A percentile compares a stretch with the other conserved stretches of the same genome.
Conservation (phyloP, 202 grass and related monocot species). For the Dendrocalamus latiflorus region DNA sequence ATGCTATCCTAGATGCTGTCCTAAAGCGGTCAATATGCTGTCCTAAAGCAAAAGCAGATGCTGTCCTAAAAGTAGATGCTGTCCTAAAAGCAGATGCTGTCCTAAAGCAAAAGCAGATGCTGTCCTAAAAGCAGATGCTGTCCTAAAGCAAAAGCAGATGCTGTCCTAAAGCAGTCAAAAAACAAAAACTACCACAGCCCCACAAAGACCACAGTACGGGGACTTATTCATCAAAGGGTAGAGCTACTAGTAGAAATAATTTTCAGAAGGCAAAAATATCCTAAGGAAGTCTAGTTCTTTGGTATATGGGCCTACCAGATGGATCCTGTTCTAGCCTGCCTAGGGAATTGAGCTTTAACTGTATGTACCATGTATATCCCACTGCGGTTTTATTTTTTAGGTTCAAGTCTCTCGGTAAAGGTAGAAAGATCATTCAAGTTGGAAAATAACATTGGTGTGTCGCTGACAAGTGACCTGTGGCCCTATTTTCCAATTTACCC, state of each 20-base stretch:
- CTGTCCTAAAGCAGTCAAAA: too few relatives aligned
- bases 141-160: too few relatives aligned
- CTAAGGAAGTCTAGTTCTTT: neutral
- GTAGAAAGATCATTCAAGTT: neutral
- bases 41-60: too few relatives aligned
- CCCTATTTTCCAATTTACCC: neutral
- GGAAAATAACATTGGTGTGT: neutral
- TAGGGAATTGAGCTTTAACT: neutral
- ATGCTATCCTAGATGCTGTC: too few relatives aligned
- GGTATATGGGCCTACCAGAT: neutral
- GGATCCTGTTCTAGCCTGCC: neutral
- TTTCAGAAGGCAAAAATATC: neutral
- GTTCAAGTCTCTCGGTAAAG: neutral
- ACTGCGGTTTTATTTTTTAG: neutral
- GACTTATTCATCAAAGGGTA: too few relatives aligned
- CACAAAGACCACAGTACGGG: too few relatives aligned
- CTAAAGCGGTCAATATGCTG: too few relatives aligned
- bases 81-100: too few relatives aligned
- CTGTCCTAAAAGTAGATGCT: too few relatives aligned
- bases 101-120: too few relatives aligned
- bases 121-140: too few relatives aligned
- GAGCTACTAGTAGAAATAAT: neutral
- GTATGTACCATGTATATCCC: neutral
- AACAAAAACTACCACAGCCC: too few relatives aligned
- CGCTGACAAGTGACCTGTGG: neutral